Evolutionary conservation across 2,329 filamentous ascomycete species (phyloP).

Genomic region (Cladobotryum mycophilum): DNA sequence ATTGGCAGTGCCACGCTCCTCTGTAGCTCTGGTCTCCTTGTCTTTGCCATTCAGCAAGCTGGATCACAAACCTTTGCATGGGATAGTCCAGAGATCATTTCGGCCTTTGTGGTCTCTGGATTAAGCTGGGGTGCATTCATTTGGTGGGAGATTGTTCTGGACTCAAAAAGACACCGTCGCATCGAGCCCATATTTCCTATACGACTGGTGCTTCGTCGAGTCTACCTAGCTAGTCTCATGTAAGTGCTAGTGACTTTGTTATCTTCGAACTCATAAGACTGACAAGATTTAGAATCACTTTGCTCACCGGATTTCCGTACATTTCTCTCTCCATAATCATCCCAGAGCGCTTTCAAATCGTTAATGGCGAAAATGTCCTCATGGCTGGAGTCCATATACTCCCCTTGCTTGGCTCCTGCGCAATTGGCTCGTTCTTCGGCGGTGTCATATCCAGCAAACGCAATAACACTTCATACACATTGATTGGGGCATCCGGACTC

Average conservation of each 20-base stretch:
- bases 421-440: constrained; percentile 49
- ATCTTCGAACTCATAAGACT: constrained; percentile 3
- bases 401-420: constrained; percentile 51
- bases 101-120: constrained; percentile 40
- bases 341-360: constrained; percentile 55
- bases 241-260: constrained; percentile 24
- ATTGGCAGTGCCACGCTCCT: constrained; percentile 46
- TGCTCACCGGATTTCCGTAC: constrained; percentile 52
- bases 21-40: constrained; percentile 45
- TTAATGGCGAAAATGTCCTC: constrained; percentile 46
- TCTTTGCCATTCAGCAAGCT: constrained; percentile 52
- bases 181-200: constrained; percentile 53
- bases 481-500: constrained; percentile 43
- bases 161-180: constrained; percentile 26
- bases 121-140: constrained; percentile 44
- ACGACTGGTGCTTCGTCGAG: constrained; percentile 39
- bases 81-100: constrained; percentile 45
- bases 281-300: constrained; percentile 40
- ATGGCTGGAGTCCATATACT: constrained; percentile 52
- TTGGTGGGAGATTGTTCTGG: constrained; percentile 44
- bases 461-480: constrained; percentile 48
- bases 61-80: constrained; percentile 47
- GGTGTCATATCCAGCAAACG: constrained; percentile 47
- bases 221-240: constrained; percentile 47
- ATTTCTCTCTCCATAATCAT: constrained; percentile 53